These are phyloP conservation scores for Lonicera japonica DNA, from an alignment of 129 eudicot species.

Conservation along the genomic window DNA sequence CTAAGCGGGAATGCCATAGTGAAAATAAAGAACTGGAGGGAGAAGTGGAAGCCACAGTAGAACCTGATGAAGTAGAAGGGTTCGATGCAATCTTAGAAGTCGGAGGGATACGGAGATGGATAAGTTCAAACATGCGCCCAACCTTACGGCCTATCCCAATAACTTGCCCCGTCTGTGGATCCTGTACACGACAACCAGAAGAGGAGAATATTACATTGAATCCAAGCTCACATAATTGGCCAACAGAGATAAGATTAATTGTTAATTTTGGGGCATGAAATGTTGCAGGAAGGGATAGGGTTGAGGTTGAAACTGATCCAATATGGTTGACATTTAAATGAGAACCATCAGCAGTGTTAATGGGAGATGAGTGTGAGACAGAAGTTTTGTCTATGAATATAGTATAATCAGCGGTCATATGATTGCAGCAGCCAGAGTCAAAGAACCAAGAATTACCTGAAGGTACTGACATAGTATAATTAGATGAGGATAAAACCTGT, in stretches of 20 bases:
- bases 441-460: conserved; percentile 13
- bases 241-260: conserved; percentile 7
- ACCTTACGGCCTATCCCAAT: conserved; percentile 13
- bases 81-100: neutral
- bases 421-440: conserved; percentile 11
- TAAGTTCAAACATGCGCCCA: conserved; percentile 8
- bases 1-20: conserved; percentile 4
- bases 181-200: conserved; percentile 11
- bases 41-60: too few relatives aligned
- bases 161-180: conserved; percentile 7
- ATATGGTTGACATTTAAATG: neutral
- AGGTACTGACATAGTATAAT: neutral
- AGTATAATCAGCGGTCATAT: conserved; percentile 5
- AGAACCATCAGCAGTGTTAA: conserved; percentile 7
- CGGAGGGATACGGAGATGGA: neutral
- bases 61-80: neutral
- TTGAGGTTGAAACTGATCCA: neutral
- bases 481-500: neutral
- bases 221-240: conserved; percentile 9
- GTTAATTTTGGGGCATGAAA: conserved; percentile 1
- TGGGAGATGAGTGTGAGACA: neutral
- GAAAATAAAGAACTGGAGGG: too few relatives aligned
- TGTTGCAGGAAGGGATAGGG: neutral
- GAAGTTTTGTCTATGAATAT: neutral
- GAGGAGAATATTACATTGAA: neutral